phyloP scores from a whole-genome alignment of 2,329 filamentous ascomycete species.

The Botrytis squamosa region DNA sequence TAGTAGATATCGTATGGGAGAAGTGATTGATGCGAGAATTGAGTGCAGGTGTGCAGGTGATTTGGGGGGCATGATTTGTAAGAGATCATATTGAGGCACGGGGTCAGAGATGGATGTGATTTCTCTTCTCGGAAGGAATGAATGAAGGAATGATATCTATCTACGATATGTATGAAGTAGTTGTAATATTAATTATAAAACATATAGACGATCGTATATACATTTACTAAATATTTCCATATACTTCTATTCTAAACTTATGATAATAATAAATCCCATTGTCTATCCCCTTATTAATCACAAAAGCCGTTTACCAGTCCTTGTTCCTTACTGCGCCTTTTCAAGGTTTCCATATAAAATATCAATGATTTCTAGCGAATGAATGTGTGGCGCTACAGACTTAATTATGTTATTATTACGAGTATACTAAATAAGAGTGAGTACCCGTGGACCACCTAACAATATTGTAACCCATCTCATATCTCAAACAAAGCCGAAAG shows the following conservation, averaged over 20 bases:
- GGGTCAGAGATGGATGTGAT: not conserved
- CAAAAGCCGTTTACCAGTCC: not conserved
- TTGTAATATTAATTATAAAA: not conserved
- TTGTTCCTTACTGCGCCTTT: not conserved
- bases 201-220: not conserved
- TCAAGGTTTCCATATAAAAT: not conserved
- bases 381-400: slow-evolving; percentile 18
- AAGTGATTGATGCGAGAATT: not conserved
- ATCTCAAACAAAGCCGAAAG: slow-evolving; percentile 20
- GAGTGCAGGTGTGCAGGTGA: not conserved
- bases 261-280: not conserved
- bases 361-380: slow-evolving; percentile 4
- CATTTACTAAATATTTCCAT: not conserved
- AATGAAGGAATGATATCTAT: no score
- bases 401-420: no score
- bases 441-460: not conserved
- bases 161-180: no score
- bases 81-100: not conserved
- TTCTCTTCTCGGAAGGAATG: not conserved
- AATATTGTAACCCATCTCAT: not conserved
- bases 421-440: not conserved
- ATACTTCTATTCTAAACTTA: not conserved
- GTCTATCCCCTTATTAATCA: not conserved
- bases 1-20: not conserved
- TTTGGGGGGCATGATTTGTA: not conserved